Base-by-base conservation (phyloP, 805 yeast species). In the Kazachstania bromeliacearum region DNA sequence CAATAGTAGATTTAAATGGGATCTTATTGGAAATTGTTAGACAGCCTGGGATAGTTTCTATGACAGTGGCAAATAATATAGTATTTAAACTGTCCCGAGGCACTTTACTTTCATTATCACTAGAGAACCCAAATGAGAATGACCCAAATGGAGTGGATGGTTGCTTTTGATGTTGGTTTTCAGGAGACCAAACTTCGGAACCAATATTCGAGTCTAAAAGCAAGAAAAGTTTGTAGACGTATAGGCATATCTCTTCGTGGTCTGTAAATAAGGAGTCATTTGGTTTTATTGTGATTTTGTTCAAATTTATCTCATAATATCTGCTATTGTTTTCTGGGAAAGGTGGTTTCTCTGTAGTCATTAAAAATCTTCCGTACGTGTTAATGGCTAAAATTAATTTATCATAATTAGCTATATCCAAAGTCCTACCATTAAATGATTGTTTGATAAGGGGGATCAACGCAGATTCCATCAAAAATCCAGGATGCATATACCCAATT, bases 21-120 rank as follows among this genome's bases (percentile, higher is more conserved):
- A 78, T 66, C 17, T 63, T 70, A 26, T 59, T 55, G 33, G 63
- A 53, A 3, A 67, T 57, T 29, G 62, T 66, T 0, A 67, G 58
- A 46, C 82, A 72, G 75, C 88, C 81, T 0, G 97, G 92, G 30
- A 81, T 64, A 2, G 81, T 67, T 21, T 83, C 84, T 1, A 87
- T 65, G 14, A 83, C 64, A 2, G 77, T 71, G 1, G 87, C 76
- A 51, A 87, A 77, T 12, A 85, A 57, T 29, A 81, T 85, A 19
- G 69, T 53, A 39, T 73, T 73, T 24, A 67, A 54, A 23, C 44
- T 41, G 34, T 48, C 46, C 33, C 47, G 57, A 21, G 55, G 51
- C 13, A 53, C 47, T 24, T 40, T 50, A 35, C 48, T 56, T 27
- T 43, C 55, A 25, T 34, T 42, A 16, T 63, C 66, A 47, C 44